Percentiles rank a stretch among this genome's conserved stretches.
Conservation (phyloP, 352 stramenopile species). For the Phytophthora brassicae region DNA sequence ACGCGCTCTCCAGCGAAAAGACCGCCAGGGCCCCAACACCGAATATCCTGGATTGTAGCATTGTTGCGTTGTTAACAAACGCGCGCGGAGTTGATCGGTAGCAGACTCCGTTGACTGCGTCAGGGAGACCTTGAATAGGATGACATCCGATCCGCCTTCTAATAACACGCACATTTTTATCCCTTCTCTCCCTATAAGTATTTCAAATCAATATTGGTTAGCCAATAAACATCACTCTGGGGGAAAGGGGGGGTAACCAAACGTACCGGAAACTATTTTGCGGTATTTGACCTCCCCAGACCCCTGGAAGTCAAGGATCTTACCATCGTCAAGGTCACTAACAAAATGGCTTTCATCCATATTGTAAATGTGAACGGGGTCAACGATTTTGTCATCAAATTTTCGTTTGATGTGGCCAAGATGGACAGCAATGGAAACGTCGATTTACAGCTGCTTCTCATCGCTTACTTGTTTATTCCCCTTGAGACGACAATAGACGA, state of each 20-base stretch:
- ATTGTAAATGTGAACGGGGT: conserved; percentile 10
- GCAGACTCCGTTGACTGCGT: neutral
- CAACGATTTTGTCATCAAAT: conserved; percentile 3
- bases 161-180: conserved; percentile 20
- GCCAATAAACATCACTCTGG: no score
- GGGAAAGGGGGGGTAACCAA: no score
- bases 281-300: conserved; percentile 12
- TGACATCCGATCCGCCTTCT: conserved; percentile 6
- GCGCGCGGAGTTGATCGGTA: conserved; percentile 7
- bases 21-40: no score
- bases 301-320: conserved; percentile 18
- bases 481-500: conserved; percentile 17
- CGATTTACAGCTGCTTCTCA: conserved; percentile 12
- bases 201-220: no score
- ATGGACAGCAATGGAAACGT: neutral
- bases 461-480: conserved; percentile 21
- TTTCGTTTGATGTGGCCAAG: conserved; percentile 5
- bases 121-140: conserved; percentile 5
- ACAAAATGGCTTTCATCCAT: conserved; percentile 25
- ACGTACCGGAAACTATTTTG: conserved; percentile 18
- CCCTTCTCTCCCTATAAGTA: conserved; percentile 7
- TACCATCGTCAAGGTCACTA: conserved; percentile 29
- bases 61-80: conserved; percentile 12
- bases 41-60: no score
- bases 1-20: no score